A percentile compares a stretch with the other conserved stretches of the same genome.
Evolutionary conservation across 345 rosid genomes (phyloP).

Genomic region (Luvunga scandens): DNA sequence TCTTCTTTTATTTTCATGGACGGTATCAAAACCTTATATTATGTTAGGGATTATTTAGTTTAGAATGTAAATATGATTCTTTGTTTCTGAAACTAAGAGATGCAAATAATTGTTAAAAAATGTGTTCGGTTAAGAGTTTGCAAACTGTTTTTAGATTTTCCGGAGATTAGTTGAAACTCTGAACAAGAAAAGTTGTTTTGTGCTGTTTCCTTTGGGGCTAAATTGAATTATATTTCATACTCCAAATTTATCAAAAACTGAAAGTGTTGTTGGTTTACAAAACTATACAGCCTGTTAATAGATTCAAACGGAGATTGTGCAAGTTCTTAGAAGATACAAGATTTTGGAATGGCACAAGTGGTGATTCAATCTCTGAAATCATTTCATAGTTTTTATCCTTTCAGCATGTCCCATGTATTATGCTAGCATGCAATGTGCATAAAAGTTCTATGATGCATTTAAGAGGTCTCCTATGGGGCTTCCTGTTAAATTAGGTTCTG

Average conservation of each 20-base stretch:
- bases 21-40: too few species aligned
- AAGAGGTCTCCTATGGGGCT: constrained; percentile 89
- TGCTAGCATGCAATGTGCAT: constrained; percentile 13
- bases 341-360: neutral
- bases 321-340: neutral
- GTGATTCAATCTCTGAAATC: neutral
- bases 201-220: neutral
- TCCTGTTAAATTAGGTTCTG: constrained; percentile 90
- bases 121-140: neutral
- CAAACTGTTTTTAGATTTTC: neutral
- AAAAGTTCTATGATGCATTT: constrained; percentile 46
- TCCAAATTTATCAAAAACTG: neutral
- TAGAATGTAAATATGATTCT: neutral
- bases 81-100: neutral
- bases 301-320: neutral
- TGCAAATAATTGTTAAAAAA: neutral
- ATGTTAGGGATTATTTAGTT: neutral
- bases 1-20: neutral
- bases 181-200: neutral
- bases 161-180: neutral
- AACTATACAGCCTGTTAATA: neutral
- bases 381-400: neutral
- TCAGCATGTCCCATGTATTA: neutral
- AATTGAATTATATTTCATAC: neutral
- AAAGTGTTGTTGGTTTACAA: neutral